Evolutionary conservation across 2,329 filamentous ascomycete species (phyloP).

Genomic region (Dryadomyces sulphureus): DNA sequence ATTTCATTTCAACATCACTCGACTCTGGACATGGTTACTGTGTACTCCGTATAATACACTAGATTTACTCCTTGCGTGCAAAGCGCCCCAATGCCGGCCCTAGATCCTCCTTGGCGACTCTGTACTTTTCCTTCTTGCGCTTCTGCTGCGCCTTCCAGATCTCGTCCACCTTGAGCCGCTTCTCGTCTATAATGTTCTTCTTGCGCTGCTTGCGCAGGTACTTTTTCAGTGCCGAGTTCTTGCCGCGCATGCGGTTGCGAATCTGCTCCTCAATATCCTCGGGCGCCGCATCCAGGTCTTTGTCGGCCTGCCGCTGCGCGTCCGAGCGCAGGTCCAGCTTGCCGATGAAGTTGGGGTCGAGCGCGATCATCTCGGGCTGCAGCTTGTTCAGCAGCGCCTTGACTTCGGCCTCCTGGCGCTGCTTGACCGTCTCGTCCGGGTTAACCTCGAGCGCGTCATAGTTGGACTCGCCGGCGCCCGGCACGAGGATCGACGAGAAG

Average conservation of each 20-base stretch:
- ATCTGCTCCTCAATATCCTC: constrained; percentile 44
- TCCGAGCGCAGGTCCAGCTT: constrained; percentile 71
- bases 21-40: too few relatives aligned
- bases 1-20: background rate
- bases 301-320: constrained; percentile 60
- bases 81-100: constrained; percentile 82
- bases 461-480: constrained; percentile 92
- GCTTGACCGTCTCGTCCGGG: constrained; percentile 85
- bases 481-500: constrained; percentile 80
- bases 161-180: constrained; percentile 73
- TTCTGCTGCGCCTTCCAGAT: constrained; percentile 59
- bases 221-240: constrained; percentile 78
- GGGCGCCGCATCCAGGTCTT: constrained; percentile 60
- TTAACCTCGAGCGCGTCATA: constrained; percentile 89
- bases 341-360: constrained; percentile 86
- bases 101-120: constrained; percentile 56
- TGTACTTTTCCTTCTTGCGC: constrained; percentile 44
- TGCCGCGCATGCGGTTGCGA: constrained; percentile 58
- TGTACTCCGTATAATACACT: background rate
- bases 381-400: constrained; percentile 85
- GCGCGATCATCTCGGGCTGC: constrained; percentile 88
- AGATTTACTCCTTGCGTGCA: constrained; percentile 47
- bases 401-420: constrained; percentile 86
- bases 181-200: constrained; percentile 93
- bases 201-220: constrained; percentile 83